A percentile compares a stretch with the other conserved stretches of the same genome.
Evolutionary conservation across 345 rosid genomes (phyloP).

Genomic region (Salix arbutifolia): DNA sequence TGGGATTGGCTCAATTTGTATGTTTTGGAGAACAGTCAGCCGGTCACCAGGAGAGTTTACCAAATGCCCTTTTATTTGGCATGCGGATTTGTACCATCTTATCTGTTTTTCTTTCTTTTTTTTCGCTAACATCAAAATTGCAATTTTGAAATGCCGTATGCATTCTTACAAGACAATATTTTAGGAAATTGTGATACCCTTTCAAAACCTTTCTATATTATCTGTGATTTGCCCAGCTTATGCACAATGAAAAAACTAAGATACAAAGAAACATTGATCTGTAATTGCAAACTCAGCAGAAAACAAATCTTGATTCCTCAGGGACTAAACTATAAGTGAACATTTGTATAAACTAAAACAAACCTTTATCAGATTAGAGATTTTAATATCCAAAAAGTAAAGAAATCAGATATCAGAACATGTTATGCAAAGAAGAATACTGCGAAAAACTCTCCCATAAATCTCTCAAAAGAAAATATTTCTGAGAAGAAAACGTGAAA

Average conservation of each 20-base stretch:
- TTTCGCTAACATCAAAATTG: not conserved
- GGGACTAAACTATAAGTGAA: not conserved
- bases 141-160: not conserved
- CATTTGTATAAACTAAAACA: not conserved
- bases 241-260: not conserved
- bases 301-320: not conserved
- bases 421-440: not conserved
- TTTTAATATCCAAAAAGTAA: not conserved
- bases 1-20: not conserved
- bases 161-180: not conserved
- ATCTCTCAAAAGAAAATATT: not conserved
- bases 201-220: not conserved
- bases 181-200: not conserved
- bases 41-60: no score
- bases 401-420: not conserved
- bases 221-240: not conserved
- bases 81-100: not conserved
- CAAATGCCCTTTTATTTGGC: not conserved
- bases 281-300: not conserved
- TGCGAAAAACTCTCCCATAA: not conserved
- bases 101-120: not conserved
- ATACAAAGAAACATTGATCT: not conserved
- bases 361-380: not conserved
- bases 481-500: not conserved
- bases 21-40: not conserved